phyloP scores from a whole-genome alignment of 768 basidiomycete genomes.

The Strobilomyces confusus region DNA sequence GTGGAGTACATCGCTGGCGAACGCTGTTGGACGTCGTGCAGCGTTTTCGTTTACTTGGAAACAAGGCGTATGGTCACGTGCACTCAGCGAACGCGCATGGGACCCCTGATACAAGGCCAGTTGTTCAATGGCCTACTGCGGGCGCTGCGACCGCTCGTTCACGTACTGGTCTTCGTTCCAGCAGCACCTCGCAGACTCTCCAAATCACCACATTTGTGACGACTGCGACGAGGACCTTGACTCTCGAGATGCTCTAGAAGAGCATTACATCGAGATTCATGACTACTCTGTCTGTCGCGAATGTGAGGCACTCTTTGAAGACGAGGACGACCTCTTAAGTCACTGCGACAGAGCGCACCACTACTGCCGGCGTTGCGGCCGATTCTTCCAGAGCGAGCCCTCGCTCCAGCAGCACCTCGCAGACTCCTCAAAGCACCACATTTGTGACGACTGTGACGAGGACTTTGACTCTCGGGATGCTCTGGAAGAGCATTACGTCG shows the following conservation, averaged over 20 bases:
- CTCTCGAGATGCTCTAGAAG: not conserved
- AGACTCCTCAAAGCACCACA: slow-evolving; percentile 38
- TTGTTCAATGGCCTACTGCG: slow-evolving; percentile 30
- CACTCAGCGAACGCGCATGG: slow-evolving; percentile 21
- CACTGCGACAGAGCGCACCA: too few relatives aligned
- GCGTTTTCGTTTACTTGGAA: not conserved
- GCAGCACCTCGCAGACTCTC: slow-evolving; percentile 36
- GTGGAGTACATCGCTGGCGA: slow-evolving; percentile 49
- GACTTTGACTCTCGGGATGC: slow-evolving; percentile 31
- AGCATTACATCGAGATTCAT: too few relatives aligned
- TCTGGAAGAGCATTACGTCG: too few relatives aligned
- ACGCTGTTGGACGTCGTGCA: not conserved
- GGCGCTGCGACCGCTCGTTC: slow-evolving; percentile 40
- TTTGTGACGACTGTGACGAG: slow-evolving; percentile 42
- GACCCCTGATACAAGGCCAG: slow-evolving; percentile 20
- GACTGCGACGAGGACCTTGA: slow-evolving; percentile 29
- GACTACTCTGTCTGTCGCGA: too few relatives aligned
- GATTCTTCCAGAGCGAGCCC: slow-evolving; percentile 27
- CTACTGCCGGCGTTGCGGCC: slow-evolving; percentile 36
- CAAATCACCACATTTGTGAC: slow-evolving; percentile 42
- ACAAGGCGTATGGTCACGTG: slow-evolving; percentile 24
- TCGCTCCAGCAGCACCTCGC: slow-evolving; percentile 35
- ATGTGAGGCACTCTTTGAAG: too few relatives aligned
- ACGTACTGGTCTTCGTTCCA: slow-evolving; percentile 20
- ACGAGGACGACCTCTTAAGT: too few relatives aligned